Base-by-base conservation (phyloP, 2,329 filamentous ascomycete species). In the Sarocladiaceae sp. region DNA sequence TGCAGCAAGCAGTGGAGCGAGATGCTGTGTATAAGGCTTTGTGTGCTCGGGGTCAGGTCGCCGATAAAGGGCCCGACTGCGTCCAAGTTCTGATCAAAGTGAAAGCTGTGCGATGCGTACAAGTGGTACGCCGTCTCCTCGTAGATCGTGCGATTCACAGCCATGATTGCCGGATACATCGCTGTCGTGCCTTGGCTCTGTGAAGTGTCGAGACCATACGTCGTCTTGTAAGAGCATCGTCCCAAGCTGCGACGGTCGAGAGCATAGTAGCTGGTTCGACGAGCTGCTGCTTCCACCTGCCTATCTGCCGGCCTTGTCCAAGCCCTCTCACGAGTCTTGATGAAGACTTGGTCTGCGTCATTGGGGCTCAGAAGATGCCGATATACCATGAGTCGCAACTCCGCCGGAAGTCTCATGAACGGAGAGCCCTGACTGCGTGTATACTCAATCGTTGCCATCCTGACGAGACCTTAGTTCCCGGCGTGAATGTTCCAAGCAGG, bases 21-120 rank as follows among this genome's bases (percentile, higher is more conserved):
- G 11, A 86, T 65, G 31, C 72, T 70, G 26, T 70, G 68, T 54
- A 86, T 65, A 44, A 77, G 67, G 10, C 64, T 62, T 29, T 77
- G 71, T 2, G 77, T 74, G 17, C 63, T 58, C 1, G 74, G 70
- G 2, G 77, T 79, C 29, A 83, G 71, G 61, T 85, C 80, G 28
- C 70, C 67, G 35, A 86, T 68, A 61, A 86, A 86, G 0, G 82
- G 80, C 1, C 77, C 72, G 5, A 82, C 72, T 15, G 82, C 79
- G 64, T 86, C 82, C 56, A 86, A 71, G 64, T 81, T 73, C 46
- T 73, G 72, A 55, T 76, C 77, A 62, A 86, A 86, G 59, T 79
- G 75, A 62, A 86, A 85, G 1, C 69, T 69, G 61, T 83, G 79
- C 52, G 63, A 68, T 7, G 69, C 71, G 64, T 86, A 86, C 3